These are phyloP conservation scores for Neurospora tetrasperma DNA, from an alignment of 495 filamentous ascomycete genomes.

Conservation along the genomic window DNA sequence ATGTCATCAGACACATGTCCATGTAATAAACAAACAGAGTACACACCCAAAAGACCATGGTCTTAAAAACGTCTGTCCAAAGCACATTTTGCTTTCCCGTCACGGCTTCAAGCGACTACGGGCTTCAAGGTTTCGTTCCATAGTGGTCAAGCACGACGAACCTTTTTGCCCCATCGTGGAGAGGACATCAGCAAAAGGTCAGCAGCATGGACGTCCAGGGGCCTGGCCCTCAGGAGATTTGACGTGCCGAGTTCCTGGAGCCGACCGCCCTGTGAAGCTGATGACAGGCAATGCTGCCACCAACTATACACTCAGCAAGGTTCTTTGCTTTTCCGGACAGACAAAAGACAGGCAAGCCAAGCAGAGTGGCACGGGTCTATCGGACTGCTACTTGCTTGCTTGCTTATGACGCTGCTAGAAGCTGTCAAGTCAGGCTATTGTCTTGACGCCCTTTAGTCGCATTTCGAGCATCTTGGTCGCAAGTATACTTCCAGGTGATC, in stretches of 20 bases:
- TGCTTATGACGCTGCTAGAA: background rate
- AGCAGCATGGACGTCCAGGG: background rate
- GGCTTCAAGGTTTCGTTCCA: background rate
- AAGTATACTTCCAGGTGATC: background rate
- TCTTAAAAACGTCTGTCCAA: no score
- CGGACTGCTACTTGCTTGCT: background rate
- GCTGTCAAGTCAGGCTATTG: background rate
- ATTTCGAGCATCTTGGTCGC: no score
- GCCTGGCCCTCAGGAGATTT: background rate
- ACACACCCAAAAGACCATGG: no score
- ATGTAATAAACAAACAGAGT: background rate
- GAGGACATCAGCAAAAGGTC: background rate
- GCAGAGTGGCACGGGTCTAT: background rate
- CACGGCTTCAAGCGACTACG: background rate
- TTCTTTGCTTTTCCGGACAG: background rate
- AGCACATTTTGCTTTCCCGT: no score
- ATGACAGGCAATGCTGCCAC: background rate
- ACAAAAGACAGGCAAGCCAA: background rate
- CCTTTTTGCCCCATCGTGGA: background rate
- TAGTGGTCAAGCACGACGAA: background rate
- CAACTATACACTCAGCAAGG: background rate
- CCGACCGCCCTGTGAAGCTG: background rate
- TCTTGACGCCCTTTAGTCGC: background rate
- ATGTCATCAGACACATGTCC: background rate
- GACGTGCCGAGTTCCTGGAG: background rate